Conservation (phyloP, 352 stramenopile species). For the Pythium aquatile region DNA sequence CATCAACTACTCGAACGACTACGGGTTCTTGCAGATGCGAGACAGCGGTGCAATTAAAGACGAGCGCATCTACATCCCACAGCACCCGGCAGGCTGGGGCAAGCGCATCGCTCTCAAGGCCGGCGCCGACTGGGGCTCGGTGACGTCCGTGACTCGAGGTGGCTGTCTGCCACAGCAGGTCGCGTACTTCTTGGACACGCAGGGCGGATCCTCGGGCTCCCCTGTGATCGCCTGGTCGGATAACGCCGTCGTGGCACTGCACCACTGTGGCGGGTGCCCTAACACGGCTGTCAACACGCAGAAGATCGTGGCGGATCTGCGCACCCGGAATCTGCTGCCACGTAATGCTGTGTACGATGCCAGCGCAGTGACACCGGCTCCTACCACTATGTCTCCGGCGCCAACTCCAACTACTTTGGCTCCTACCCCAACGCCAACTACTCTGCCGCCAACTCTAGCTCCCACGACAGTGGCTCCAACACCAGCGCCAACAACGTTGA, state of each 20-base stretch:
- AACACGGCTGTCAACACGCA: constrained; percentile 75
- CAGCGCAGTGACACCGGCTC: constrained; percentile 8
- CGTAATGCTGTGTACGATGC: constrained; percentile 35
- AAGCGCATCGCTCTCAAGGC: constrained; percentile 68
- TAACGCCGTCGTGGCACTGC: constrained; percentile 63
- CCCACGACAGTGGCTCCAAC: neutral
- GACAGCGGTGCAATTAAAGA: constrained; percentile 38
- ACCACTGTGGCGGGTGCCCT: constrained; percentile 74
- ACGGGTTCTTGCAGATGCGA: constrained; percentile 60
- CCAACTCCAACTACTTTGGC: constrained; percentile 16
- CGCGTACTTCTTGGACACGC: constrained; percentile 68
- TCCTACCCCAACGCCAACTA: constrained; percentile 6
- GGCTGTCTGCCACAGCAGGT: constrained; percentile 57
- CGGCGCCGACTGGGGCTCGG: constrained; percentile 33
- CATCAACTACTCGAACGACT: constrained; percentile 42
- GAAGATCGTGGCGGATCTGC: constrained; percentile 59
- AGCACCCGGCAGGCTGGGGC: constrained; percentile 62
- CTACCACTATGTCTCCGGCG: neutral
- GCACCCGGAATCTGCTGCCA: constrained; percentile 37
- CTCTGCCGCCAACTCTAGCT: constrained; percentile 3
- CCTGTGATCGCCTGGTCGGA: constrained; percentile 56
- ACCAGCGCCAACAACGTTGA: neutral
- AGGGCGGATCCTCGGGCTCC: constrained; percentile 68
- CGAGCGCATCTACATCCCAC: constrained; percentile 61
- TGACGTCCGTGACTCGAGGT: constrained; percentile 40